phyloP scores from a whole-genome alignment of 2,329 filamentous ascomycete species.

The Penicillium rolfsii region DNA sequence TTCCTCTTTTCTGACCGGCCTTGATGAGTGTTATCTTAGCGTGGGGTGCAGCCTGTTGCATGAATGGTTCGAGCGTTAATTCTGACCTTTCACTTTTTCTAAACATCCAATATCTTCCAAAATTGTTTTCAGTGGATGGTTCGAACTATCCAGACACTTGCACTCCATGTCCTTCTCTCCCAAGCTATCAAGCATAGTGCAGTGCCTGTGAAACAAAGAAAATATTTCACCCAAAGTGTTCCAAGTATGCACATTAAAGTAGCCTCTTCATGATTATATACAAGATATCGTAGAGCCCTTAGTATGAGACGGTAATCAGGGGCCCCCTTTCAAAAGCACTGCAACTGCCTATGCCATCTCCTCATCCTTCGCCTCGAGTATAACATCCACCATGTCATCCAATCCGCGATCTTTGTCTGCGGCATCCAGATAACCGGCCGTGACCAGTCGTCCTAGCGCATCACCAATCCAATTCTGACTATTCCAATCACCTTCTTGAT shows the following conservation, averaged over 20 bases:
- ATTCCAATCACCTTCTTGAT: constrained; percentile 25
- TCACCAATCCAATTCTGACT: constrained; percentile 28
- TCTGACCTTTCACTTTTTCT: constrained; percentile 11
- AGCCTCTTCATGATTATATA: background rate
- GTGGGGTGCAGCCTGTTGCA: constrained; percentile 28
- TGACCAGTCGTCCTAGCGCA: constrained; percentile 21
- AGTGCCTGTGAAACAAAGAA: background rate
- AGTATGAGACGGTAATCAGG: background rate
- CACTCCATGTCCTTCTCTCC: background rate
- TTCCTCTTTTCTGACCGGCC: background rate
- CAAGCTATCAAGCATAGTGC: background rate
- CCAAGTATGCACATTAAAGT: too few relatives aligned
- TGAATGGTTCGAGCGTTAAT: constrained; percentile 23
- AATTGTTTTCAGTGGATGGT: constrained; percentile 24
- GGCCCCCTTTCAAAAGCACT: too few relatives aligned
- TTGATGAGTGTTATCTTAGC: constrained; percentile 27
- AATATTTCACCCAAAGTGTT: background rate
- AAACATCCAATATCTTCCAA: constrained; percentile 2
- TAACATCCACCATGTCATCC: constrained; percentile 26
- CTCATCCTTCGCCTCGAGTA: constrained; percentile 28
- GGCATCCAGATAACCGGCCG: constrained; percentile 15
- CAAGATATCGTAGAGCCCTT: background rate
- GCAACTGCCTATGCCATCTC: background rate
- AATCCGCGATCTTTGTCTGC: constrained; percentile 13
- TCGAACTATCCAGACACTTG: background rate